phyloP scores from a whole-genome alignment of 345 rosid species.

The Fremontodendron californicum region DNA sequence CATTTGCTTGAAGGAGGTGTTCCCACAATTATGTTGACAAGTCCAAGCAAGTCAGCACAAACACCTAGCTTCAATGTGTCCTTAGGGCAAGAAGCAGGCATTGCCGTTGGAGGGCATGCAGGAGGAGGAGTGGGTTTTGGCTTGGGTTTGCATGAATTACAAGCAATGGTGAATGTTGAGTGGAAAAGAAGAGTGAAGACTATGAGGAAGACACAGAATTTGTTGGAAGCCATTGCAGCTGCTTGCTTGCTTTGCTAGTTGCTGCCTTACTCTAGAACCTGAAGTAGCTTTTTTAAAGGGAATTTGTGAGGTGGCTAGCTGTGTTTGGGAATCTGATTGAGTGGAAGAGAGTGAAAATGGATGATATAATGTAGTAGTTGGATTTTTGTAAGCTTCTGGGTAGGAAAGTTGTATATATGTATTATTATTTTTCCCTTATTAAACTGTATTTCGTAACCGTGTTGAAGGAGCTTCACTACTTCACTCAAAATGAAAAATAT shows the following conservation, averaged over 20 bases:
- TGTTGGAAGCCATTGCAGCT: background rate
- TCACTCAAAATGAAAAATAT: background rate
- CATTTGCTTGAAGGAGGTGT: background rate
- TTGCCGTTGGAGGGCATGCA: background rate
- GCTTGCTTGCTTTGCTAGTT: background rate
- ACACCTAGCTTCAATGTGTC: background rate
- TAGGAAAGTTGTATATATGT: background rate
- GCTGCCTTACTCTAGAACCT: background rate
- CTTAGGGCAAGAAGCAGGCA: background rate
- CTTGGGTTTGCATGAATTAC: conserved; percentile 2
- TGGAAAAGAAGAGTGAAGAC: conserved; percentile 5
- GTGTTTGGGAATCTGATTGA: background rate
- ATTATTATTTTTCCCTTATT: no score
- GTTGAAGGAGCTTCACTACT: background rate
- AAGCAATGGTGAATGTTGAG: background rate
- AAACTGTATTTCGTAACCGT: background rate
- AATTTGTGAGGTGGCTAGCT: conserved; percentile 11
- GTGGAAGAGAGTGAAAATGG: background rate
- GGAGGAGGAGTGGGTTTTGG: no score
- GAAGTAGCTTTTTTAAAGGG: conserved; percentile 24
- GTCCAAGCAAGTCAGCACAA: background rate
- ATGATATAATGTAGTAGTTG: background rate
- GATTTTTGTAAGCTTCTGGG: background rate
- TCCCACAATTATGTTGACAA: background rate
- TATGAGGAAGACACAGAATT: background rate